Percentiles rank a stretch among this genome's conserved stretches.
Conservation (phyloP, 2,329 filamentous ascomycete species). For the Gaeumannomyces tritici region DNA sequence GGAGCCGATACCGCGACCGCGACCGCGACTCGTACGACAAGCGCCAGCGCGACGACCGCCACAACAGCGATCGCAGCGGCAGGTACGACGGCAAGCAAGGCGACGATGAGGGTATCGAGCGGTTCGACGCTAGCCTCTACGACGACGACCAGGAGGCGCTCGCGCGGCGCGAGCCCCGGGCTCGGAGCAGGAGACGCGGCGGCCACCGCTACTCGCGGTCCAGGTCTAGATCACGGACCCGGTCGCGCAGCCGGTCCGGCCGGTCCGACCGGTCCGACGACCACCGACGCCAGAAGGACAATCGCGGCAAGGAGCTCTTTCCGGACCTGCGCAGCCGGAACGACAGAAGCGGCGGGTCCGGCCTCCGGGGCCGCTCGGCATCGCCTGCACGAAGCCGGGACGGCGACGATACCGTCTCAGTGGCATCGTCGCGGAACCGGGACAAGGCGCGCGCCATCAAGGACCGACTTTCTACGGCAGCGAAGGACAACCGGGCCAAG, state of each 20-base stretch:
- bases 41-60: slow-evolving; percentile 23
- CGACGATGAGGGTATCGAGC: slow-evolving; percentile 39
- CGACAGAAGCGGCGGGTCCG: slow-evolving; percentile 16
- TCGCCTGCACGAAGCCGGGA: slow-evolving; percentile 35
- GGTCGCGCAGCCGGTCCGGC: slow-evolving; percentile 14
- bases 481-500: slow-evolving; percentile 29
- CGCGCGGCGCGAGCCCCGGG: slow-evolving; percentile 18
- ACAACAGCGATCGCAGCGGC: slow-evolving; percentile 24
- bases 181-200: slow-evolving; percentile 12
- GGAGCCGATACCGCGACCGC: slow-evolving; percentile 52
- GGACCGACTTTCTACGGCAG: slow-evolving; percentile 22
- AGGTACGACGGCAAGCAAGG: slow-evolving; percentile 33
- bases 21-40: slow-evolving; percentile 37
- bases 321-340: slow-evolving; percentile 21
- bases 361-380: slow-evolving; percentile 36
- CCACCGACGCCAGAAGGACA: slow-evolving; percentile 21
- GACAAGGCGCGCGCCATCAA: slow-evolving; percentile 35
- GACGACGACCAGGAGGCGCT: slow-evolving; percentile 34
- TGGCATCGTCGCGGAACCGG: slow-evolving; percentile 23
- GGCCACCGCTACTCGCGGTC: slow-evolving; percentile 21
- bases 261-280: slow-evolving; percentile 12
- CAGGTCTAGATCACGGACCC: slow-evolving; percentile 7
- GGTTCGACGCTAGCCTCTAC: slow-evolving; percentile 64
- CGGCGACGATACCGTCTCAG: slow-evolving; percentile 23
- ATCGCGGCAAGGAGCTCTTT: slow-evolving; percentile 56